phyloP scores from a whole-genome alignment of 805 yeast genomes.

The Nakazawaea siamensis region DNA sequence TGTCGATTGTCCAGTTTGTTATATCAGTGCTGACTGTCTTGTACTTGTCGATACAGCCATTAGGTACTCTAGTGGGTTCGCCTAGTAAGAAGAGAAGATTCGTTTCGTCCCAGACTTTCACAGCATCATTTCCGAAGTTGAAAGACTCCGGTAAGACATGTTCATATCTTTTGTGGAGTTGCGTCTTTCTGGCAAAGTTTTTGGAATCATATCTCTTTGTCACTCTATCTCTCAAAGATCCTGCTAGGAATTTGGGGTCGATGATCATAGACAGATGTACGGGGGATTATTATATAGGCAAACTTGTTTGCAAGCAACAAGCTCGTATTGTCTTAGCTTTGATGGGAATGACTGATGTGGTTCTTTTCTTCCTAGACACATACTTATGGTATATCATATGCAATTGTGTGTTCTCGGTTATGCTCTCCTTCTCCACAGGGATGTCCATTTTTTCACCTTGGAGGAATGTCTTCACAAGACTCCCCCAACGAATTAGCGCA shows the following conservation, averaged over 20 bases:
- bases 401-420: slow-evolving; percentile 42
- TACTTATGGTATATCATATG: slow-evolving; percentile 52
- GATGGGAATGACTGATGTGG: slow-evolving; percentile 35
- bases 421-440: slow-evolving; percentile 42
- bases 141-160: slow-evolving; percentile 28
- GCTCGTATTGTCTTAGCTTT: slow-evolving; percentile 31
- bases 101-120: slow-evolving; percentile 30
- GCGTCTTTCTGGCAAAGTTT: slow-evolving; percentile 40
- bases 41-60: slow-evolving; percentile 34
- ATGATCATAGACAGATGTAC: slow-evolving; percentile 35
- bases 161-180: slow-evolving; percentile 38
- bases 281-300: slow-evolving; percentile 34
- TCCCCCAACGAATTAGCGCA: slow-evolving; percentile 43
- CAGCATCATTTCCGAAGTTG: slow-evolving; percentile 33
- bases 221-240: slow-evolving; percentile 44
- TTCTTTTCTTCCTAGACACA: slow-evolving; percentile 45
- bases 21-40: slow-evolving; percentile 32
- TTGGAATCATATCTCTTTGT: slow-evolving; percentile 45
- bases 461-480: slow-evolving; percentile 43
- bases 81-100: slow-evolving; percentile 16
- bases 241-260: slow-evolving; percentile 36
- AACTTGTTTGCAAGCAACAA: slow-evolving; percentile 32
- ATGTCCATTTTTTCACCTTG: slow-evolving; percentile 50
- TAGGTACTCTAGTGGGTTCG: slow-evolving; percentile 23
- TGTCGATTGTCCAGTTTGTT: slow-evolving; percentile 33